Evolutionary conservation across 2,329 filamentous ascomycete genomes (phyloP).

Genomic region (Pseudocercospora macadamiae): DNA sequence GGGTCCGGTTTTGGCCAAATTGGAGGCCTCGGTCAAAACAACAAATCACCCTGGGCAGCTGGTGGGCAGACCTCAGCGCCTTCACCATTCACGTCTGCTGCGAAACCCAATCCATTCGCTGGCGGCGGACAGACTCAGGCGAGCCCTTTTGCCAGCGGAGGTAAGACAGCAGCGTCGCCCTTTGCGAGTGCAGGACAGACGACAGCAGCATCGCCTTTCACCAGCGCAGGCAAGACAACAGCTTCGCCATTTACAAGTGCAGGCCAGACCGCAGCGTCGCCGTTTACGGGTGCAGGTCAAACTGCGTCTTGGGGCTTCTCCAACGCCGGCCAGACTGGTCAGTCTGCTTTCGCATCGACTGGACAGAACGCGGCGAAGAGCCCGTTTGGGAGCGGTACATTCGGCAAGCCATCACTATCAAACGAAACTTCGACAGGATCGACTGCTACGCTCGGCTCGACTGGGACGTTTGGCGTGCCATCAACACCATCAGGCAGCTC

Average conservation of each 20-base stretch:
- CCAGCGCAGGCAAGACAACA: neutral
- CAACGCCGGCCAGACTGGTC: neutral
- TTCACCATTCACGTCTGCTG: constrained; percentile 27
- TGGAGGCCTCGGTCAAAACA: constrained; percentile 11
- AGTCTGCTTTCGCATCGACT: constrained; percentile 13
- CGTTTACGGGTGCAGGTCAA: neutral
- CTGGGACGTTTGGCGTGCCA: constrained; percentile 39
- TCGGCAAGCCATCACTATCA: constrained; percentile 18
- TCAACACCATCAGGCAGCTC: constrained; percentile 31
- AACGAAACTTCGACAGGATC: constrained; percentile 41
- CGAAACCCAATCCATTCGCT: constrained; percentile 1
- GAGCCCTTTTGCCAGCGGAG: constrained; percentile 25
- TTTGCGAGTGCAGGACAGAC: constrained; percentile 25
- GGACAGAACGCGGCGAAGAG: constrained; percentile 9
- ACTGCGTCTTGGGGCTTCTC: neutral
- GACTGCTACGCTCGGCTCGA: constrained; percentile 45
- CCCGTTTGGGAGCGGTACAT: constrained; percentile 23
- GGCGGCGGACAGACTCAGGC: constrained; percentile 1
- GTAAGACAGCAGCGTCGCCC: constrained; percentile 10
- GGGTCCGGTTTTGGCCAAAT: constrained; percentile 16
- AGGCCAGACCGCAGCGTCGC: neutral
- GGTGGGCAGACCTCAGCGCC: constrained; percentile 5
- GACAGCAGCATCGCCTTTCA: neutral
- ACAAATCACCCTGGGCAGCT: constrained; percentile 11
- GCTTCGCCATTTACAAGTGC: neutral